These are phyloP conservation scores for Corchorus capsularis DNA, from an alignment of 345 rosid species.

Conservation along the genomic window DNA sequence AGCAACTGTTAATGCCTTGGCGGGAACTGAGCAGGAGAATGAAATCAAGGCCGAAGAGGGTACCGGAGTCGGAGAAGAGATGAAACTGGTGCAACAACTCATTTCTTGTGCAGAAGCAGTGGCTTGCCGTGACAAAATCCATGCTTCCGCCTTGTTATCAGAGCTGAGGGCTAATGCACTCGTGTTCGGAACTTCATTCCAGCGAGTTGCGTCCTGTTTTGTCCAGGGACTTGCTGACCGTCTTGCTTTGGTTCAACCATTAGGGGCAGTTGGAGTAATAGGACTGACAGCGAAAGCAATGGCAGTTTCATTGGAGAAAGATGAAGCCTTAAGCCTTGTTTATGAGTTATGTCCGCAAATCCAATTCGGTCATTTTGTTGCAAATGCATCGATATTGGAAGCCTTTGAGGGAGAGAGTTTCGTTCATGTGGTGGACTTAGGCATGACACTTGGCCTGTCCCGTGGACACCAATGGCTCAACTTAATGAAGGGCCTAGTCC, in stretches of 20 bases:
- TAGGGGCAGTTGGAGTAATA: slow-evolving; percentile 31
- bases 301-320: slow-evolving; percentile 30
- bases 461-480: slow-evolving; percentile 43
- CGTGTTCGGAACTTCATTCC: slow-evolving; percentile 49
- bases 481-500: slow-evolving; percentile 37
- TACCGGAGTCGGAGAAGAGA: slow-evolving; percentile 26
- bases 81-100: slow-evolving; percentile 55
- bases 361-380: slow-evolving; percentile 49
- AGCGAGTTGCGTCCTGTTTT: slow-evolving; percentile 52
- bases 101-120: slow-evolving; percentile 59
- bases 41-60: slow-evolving; percentile 28
- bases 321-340: slow-evolving; percentile 42
- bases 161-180: slow-evolving; percentile 46
- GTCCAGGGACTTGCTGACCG: slow-evolving; percentile 52
- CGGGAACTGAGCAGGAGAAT: slow-evolving; percentile 18
- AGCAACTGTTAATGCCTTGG: slow-evolving; percentile 29
- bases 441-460: slow-evolving; percentile 45
- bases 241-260: slow-evolving; percentile 43
- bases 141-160: slow-evolving; percentile 43
- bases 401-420: slow-evolving; percentile 68
- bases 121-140: slow-evolving; percentile 52
- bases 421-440: slow-evolving; percentile 51
- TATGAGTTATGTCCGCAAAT: slow-evolving; percentile 53
- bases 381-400: slow-evolving; percentile 47
- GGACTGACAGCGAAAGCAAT: slow-evolving; percentile 11